Percentiles rank a stretch among this genome's conserved stretches.
Conservation (phyloP, 1,284 basidiomycete genomes). For the Boletus smithii region DNA sequence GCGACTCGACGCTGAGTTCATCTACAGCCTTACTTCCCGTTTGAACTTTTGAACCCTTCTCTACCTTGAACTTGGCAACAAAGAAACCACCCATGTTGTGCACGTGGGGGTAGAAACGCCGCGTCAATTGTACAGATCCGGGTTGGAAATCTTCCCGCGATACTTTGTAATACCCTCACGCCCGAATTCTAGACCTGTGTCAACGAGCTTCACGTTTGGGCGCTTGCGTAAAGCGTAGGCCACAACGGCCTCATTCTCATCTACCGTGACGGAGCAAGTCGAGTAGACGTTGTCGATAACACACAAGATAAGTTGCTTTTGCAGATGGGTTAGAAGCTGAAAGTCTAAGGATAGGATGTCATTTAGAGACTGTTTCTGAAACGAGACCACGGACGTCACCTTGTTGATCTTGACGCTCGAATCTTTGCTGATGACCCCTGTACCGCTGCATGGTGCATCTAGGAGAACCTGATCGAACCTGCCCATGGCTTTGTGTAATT, state of each 20-base stretch:
- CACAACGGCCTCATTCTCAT: constrained; percentile 99
- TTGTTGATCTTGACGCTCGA: constrained; percentile 98
- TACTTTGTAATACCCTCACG: constrained; percentile 88
- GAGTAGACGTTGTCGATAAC: constrained; percentile 99
- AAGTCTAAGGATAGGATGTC: constrained; percentile 79
- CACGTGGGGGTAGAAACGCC: constrained; percentile 87
- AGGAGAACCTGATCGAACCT: constrained; percentile 96
- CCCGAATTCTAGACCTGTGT: constrained; percentile 92
- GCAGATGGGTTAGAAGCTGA: constrained; percentile 89
- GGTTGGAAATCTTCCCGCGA: constrained; percentile 86
- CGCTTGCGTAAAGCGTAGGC: constrained; percentile 98
- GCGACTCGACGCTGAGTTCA: constrained; percentile 13
- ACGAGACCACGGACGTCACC: constrained; percentile 43
- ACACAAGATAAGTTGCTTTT: constrained; percentile 98
- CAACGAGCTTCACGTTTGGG: constrained; percentile 92
- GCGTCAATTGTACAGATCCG: constrained; percentile 76
- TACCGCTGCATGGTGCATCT: constrained; percentile 97
- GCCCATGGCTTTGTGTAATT: constrained; percentile 99
- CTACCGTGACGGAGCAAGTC: constrained; percentile 96
- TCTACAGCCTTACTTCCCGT: constrained; percentile 39
- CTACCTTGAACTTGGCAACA: constrained; percentile 97
- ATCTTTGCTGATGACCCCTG: constrained; percentile 98
- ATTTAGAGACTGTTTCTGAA: constrained; percentile 1
- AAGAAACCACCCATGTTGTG: constrained; percentile 99
- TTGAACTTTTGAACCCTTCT: constrained; percentile 62